Conservation (phyloP, 2,329 filamentous ascomycete genomes). For the Balansia obtecta region DNA sequence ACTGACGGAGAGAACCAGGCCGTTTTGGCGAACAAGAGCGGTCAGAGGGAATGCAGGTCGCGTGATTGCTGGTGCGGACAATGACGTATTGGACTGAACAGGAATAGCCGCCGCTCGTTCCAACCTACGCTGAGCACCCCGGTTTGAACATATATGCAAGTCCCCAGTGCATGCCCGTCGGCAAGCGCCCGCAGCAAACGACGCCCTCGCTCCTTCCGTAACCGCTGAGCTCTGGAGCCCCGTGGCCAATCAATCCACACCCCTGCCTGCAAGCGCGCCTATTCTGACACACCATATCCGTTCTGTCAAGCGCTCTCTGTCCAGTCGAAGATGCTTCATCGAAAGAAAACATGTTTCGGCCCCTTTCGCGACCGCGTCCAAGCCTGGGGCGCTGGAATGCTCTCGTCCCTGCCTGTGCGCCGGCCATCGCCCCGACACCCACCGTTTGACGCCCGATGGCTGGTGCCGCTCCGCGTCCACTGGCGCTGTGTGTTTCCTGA, state of each 20-base stretch:
- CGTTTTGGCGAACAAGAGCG: no score
- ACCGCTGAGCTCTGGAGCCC: not conserved
- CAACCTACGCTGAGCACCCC: no score
- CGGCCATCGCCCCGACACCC: not conserved
- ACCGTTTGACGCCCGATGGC: not conserved
- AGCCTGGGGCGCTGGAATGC: not conserved
- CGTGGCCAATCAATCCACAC: slow-evolving; percentile 3
- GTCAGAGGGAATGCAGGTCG: no score
- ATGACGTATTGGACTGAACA: no score
- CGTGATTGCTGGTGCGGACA: no score
- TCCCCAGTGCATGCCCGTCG: not conserved
- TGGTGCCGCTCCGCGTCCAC: not conserved
- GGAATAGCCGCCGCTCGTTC: no score
- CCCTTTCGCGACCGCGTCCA: not conserved
- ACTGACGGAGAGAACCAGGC: not conserved
- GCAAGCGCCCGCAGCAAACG: not conserved
- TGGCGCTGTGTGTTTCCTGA: not conserved
- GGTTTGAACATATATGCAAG: no score
- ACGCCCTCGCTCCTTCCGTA: not conserved
- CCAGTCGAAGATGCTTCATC: not conserved
- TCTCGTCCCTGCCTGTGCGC: not conserved
- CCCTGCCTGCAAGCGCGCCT: not conserved
- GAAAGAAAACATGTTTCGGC: not conserved
- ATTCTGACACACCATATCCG: not conserved
- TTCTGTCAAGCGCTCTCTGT: not conserved